Percentiles rank a stretch among this genome's conserved stretches.
phyloP scores from a whole-genome alignment of 2,329 filamentous ascomycete species.

The Neonectria neomacrospora region DNA sequence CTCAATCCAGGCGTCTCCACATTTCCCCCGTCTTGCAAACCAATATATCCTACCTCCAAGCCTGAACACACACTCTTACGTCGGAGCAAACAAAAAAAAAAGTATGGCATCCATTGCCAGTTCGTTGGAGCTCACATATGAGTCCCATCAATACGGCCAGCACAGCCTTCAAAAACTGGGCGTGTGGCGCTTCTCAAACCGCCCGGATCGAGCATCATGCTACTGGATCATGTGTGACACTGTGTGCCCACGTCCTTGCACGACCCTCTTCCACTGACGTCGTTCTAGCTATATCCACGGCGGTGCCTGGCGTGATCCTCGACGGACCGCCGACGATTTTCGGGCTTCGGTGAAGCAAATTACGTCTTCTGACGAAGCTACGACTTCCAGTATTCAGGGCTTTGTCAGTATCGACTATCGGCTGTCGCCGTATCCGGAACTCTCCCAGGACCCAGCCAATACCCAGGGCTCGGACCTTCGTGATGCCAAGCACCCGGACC shows the following conservation, averaged over 20 bases:
- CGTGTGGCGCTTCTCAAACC: slow-evolving; percentile 54
- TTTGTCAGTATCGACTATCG: slow-evolving; percentile 74
- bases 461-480: slow-evolving; percentile 49
- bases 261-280: slow-evolving; percentile 22
- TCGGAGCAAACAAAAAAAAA: slow-evolving; percentile 12
- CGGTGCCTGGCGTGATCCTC: slow-evolving; percentile 71
- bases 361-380: slow-evolving; percentile 44
- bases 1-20: slow-evolving; percentile 19
- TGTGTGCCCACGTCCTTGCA: slow-evolving; percentile 13
- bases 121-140: slow-evolving; percentile 45
- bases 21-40: slow-evolving; percentile 2
- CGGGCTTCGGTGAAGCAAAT: slow-evolving; percentile 57
- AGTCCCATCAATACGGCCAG: slow-evolving; percentile 52
- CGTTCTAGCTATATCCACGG: slow-evolving; percentile 66
- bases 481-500: slow-evolving; percentile 66
- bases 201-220: slow-evolving; percentile 30
- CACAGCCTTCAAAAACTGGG: slow-evolving; percentile 58
- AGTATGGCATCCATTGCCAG: slow-evolving; percentile 38
- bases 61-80: slow-evolving; percentile 19
- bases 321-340: slow-evolving; percentile 59
- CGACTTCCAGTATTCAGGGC: slow-evolving; percentile 60
- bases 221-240: slow-evolving; percentile 53
- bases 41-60: slow-evolving; percentile 25
- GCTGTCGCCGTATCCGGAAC: slow-evolving; percentile 63
- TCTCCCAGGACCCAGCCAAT: slow-evolving; percentile 49